Evolutionary conservation across 768 basidiomycete species (phyloP).

Genomic region (Cyclocybe cylindracea): DNA sequence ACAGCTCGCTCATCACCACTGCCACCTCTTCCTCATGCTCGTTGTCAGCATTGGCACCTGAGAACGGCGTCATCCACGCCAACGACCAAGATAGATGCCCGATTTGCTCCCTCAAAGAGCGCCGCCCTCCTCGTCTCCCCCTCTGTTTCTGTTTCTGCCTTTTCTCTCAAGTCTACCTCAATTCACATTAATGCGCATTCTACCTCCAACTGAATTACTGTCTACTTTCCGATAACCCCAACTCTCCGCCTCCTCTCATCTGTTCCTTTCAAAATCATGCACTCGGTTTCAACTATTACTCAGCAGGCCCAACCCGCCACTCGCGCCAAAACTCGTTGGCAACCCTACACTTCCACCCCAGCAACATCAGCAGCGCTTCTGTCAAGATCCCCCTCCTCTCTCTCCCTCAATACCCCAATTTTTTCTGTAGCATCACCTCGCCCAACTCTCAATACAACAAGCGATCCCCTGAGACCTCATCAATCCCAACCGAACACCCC

Average conservation of each 20-base stretch:
- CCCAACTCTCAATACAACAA: constrained; percentile 26
- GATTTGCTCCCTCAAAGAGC: constrained; percentile 25
- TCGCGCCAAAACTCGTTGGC: constrained; percentile 76
- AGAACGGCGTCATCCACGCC: too few species aligned
- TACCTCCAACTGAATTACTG: constrained; percentile 34
- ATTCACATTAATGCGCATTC: constrained; percentile 32
- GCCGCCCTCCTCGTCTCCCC: too few species aligned
- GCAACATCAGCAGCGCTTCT: constrained; percentile 39
- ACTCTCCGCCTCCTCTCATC: constrained; percentile 25
- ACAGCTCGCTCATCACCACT: too few species aligned
- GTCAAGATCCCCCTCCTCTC: constrained; percentile 31
- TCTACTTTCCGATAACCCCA: constrained; percentile 23
- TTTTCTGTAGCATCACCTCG: constrained; percentile 53
- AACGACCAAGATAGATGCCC: too few species aligned
- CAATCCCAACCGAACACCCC: constrained; percentile 18
- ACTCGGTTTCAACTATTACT: constrained; percentile 53
- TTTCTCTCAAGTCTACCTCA: constrained; percentile 14
- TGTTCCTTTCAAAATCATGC: too few species aligned
- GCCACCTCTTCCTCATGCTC: too few species aligned
- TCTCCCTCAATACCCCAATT: constrained; percentile 59
- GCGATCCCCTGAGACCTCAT: constrained; percentile 33
- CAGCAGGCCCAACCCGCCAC: constrained; percentile 72
- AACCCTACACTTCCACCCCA: constrained; percentile 63
- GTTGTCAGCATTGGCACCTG: too few species aligned
- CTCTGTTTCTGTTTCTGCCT: constrained; percentile 6